Percentiles rank a stretch among this genome's conserved stretches.
Conservation (phyloP, 768 basidiomycete genomes). For the Phylloporus sp. region DNA sequence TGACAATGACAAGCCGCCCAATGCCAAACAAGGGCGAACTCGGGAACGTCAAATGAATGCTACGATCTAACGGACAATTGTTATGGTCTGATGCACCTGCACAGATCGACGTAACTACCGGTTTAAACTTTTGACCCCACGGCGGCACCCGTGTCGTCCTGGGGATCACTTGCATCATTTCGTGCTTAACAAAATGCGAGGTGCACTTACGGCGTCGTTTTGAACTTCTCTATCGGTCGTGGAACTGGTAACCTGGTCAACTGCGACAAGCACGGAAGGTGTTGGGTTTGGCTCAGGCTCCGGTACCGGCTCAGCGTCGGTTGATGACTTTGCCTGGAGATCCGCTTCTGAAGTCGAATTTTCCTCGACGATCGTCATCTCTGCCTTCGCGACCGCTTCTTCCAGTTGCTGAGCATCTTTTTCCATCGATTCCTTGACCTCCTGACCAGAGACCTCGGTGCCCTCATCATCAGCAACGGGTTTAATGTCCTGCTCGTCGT, state of each 20-base stretch:
- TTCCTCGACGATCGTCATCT: constrained; percentile 1
- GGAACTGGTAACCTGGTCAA: constrained; percentile 2
- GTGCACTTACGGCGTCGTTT: constrained; percentile 15
- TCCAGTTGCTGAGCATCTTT: constrained; percentile 27
- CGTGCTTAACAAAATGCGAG: not conserved
- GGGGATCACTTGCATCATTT: constrained; percentile 4
- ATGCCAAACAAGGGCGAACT: not conserved
- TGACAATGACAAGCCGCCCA: too few relatives aligned
- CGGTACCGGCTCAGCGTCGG: not conserved
- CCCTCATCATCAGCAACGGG: constrained; percentile 30
- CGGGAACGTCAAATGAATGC: not conserved
- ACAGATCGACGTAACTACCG: constrained; percentile 5
- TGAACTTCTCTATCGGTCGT: constrained; percentile 5
- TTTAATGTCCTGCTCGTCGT: constrained; percentile 1
- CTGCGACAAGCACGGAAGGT: not conserved
- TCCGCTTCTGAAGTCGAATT: not conserved
- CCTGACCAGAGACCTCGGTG: constrained; percentile 24
- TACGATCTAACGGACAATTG: not conserved
- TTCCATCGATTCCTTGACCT: constrained; percentile 29
- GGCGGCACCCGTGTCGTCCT: not conserved
- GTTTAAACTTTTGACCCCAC: constrained; percentile 8
- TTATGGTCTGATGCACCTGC: not conserved
- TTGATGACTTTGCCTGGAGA: not conserved
- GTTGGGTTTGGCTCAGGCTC: constrained; percentile 4
- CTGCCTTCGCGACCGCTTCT: constrained; percentile 12